Evolutionary conservation across 1,284 basidiomycete species (phyloP), one percentile per base, ranked within the genome.

Genomic region (Heterobasidion annosum): DNA sequence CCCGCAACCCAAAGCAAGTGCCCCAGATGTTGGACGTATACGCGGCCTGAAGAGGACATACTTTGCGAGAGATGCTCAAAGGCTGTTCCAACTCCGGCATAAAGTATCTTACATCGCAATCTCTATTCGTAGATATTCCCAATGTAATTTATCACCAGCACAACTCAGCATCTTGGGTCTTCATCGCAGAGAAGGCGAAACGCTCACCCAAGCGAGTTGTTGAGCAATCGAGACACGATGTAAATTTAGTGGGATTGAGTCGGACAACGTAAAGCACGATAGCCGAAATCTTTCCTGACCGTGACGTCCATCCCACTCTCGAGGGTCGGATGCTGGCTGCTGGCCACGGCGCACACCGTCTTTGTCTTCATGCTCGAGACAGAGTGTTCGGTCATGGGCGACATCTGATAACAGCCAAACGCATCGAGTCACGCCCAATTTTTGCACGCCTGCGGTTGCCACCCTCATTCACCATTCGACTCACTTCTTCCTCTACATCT

Each of bases 21-120:
- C 65, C 85, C 87, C 2, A 75, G 90, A 15, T 93, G 91, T 66
- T 92, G 91, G 89, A 83, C 79, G 6, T 84, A 77, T 64, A 82
- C 79, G 0, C 73, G 81, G 4, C 61, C 65, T 5, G 63, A 68
- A 34, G 67, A 71, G 13, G 73, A 81, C 12, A 61, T 63, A 7
- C 66, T 90, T n/a, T 92, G 89, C 68, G 55, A 58, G 8, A 73
- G 89, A 58, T 92, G 89, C 57, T 56, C 65, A 15, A 57, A 58
- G n/a, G 68, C 66, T 52, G 56, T 69, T 15, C 50, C 57, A 25
- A 25, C 13, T 53, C 54, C 51, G 46, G 34, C 8, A 50, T 57
- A 58, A 52, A 42, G 44, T 40, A 8, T 7, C 10, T 12, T 40
- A 25, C 25, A 3, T 25, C 25, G 25, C 37, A 40, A 40, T 12